Percentiles rank a stretch among this genome's conserved stretches.
phyloP scores from a whole-genome alignment of 2,329 filamentous ascomycete species.

The Aspergillus sp. region DNA sequence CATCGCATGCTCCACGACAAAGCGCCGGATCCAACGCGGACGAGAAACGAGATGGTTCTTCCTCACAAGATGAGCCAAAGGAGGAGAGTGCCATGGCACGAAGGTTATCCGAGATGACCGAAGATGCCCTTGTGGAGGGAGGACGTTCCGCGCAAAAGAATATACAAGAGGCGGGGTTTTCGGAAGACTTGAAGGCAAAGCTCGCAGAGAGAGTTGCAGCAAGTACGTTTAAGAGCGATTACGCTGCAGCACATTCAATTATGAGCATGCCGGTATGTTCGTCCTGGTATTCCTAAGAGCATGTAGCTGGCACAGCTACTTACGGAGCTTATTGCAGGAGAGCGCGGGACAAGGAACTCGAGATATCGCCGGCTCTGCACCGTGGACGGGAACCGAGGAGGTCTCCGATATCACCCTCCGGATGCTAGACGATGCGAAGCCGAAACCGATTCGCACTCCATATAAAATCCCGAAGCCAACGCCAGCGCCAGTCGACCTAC shows the following conservation, averaged over 20 bases:
- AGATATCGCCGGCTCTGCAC: conserved; percentile 56
- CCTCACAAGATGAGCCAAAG: conserved; percentile 16
- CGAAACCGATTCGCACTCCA: conserved; percentile 44
- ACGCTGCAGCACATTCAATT: conserved; percentile 48
- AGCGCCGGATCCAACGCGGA: conserved; percentile 12
- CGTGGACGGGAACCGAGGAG: conserved; percentile 73
- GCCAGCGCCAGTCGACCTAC: conserved; percentile 38
- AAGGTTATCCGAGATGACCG: conserved; percentile 52
- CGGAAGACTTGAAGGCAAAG: conserved; percentile 50
- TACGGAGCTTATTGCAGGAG: conserved; percentile 22
- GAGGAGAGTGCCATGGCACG: conserved; percentile 51
- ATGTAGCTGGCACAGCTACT: background rate
- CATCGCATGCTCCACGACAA: conserved; percentile 16
- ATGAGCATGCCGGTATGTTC: conserved; percentile 42
- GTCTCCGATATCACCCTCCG: conserved; percentile 68
- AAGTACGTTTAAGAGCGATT: conserved; percentile 46
- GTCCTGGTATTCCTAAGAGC: background rate
- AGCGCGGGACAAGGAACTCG: conserved; percentile 61
- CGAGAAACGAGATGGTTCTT: conserved; percentile 6
- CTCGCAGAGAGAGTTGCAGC: conserved; percentile 52
- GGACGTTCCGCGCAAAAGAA: conserved; percentile 48
- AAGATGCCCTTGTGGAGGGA: conserved; percentile 49
- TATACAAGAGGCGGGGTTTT: conserved; percentile 55
- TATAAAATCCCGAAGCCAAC: conserved; percentile 33
- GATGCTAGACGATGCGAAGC: conserved; percentile 60